Evolutionary conservation across 768 basidiomycete species (phyloP).

Genomic region (Steccherinum ochraceum): DNA sequence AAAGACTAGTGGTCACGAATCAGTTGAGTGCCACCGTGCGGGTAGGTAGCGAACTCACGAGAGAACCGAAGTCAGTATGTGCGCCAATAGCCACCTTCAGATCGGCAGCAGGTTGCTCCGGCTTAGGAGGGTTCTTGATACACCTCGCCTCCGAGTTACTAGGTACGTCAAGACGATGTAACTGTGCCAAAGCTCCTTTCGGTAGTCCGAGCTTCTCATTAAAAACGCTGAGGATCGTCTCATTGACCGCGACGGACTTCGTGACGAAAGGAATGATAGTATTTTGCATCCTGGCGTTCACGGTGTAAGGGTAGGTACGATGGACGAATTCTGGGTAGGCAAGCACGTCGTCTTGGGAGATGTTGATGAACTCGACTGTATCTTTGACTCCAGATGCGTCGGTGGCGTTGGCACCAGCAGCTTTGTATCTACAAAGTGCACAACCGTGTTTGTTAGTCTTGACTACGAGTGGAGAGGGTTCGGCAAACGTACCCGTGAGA

Average conservation of each 20-base stretch:
- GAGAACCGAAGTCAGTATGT: conserved; percentile 32
- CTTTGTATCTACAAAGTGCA: conserved; percentile 20
- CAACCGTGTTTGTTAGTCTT: background rate
- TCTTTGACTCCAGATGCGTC: conserved; percentile 26
- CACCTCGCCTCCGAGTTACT: conserved; percentile 27
- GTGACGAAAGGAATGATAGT: conserved; percentile 20
- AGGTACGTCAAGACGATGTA: conserved; percentile 20
- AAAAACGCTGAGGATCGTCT: conserved; percentile 21
- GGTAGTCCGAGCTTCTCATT: conserved; percentile 25
- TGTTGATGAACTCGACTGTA: conserved; percentile 26
- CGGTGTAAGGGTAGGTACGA: conserved; percentile 23
- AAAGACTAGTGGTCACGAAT: conserved; percentile 38
- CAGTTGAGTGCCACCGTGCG: background rate
- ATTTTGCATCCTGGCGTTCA: conserved; percentile 21
- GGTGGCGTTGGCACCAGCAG: conserved; percentile 22
- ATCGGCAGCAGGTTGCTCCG: conserved; percentile 13
- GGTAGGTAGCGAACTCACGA: conserved; percentile 20
- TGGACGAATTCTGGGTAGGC: conserved; percentile 22
- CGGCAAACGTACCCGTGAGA: conserved; percentile 27
- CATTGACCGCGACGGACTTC: conserved; percentile 20
- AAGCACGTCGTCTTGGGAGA: conserved; percentile 29
- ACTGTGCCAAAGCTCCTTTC: conserved; percentile 16
- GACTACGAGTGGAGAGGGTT: background rate
- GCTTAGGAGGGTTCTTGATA: conserved; percentile 26
- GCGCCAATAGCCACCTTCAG: conserved; percentile 26